Conservation (phyloP, 306 rosid genomes). For the Cicer pinnatifidum region DNA sequence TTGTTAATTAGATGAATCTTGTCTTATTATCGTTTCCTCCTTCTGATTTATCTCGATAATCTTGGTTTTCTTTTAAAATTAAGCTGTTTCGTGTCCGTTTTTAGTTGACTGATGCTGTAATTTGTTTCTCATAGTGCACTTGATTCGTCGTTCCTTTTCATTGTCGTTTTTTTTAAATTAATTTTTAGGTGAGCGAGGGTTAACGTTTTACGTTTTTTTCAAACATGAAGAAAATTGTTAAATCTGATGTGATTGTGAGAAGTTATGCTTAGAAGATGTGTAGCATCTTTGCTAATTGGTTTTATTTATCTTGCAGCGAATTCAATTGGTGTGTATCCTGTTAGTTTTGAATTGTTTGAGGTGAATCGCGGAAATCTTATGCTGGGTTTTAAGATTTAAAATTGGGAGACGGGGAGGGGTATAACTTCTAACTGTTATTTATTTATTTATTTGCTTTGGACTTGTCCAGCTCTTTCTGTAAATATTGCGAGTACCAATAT, state of each 20-base stretch:
- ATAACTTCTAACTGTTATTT: neutral
- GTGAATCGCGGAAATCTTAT: conserved; percentile 11
- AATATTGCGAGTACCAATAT: neutral
- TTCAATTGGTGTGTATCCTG: conserved; percentile 3
- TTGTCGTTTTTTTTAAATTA: neutral
- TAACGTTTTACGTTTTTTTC: conserved; percentile 7
- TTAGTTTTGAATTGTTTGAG: conserved; percentile 12
- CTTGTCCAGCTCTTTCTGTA: neutral
- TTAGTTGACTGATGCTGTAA: conserved; percentile 19
- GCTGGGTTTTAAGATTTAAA: neutral
- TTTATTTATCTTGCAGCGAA: conserved; percentile 2
- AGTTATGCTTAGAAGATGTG: conserved; percentile 23
- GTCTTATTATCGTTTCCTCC: neutral
- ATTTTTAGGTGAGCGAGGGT: conserved; percentile 22
- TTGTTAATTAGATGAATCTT: conserved; percentile 20
- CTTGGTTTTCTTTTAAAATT: neutral
- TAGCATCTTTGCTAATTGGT: conserved; percentile 19
- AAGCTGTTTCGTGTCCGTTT: conserved; percentile 21
- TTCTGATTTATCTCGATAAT: neutral
- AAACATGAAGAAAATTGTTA: conserved; percentile 5
- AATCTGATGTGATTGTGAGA: conserved; percentile 33
- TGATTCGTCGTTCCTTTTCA: conserved; percentile 22
- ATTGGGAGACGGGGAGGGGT: neutral
- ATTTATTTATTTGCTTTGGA: neutral
- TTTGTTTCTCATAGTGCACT: conserved; percentile 23